phyloP scores from a whole-genome alignment of 352 stramenopile genomes.

The Chrysophaeum taylorii region DNA sequence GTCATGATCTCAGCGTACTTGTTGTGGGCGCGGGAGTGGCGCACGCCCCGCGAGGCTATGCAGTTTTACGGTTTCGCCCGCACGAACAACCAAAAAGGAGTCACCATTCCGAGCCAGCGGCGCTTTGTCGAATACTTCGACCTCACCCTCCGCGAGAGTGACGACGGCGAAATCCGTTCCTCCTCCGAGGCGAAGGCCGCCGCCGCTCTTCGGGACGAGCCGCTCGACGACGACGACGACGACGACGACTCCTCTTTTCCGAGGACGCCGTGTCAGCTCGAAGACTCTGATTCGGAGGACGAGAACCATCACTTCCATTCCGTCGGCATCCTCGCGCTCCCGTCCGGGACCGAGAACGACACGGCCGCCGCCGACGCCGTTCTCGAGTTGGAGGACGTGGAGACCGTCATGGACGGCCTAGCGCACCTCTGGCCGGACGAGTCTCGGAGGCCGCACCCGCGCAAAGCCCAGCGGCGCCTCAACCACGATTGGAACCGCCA shows the following conservation, averaged over 20 bases:
- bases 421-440: background rate
- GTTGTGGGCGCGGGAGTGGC: slow-evolving; percentile 53
- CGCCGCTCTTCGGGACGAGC: slow-evolving; percentile 7
- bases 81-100: slow-evolving; percentile 59
- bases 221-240: slow-evolving; percentile 21
- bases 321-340: too few species aligned
- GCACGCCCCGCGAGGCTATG: slow-evolving; percentile 48
- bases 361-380: background rate
- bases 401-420: background rate
- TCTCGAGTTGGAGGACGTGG: background rate
- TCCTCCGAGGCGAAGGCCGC: background rate
- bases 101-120: slow-evolving; percentile 64
- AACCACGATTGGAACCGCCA: background rate
- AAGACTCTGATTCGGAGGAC: too few species aligned
- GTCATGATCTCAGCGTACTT: slow-evolving; percentile 50
- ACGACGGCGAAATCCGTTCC: background rate
- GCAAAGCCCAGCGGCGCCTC: background rate
- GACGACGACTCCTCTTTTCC: background rate
- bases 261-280: too few species aligned
- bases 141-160: background rate
- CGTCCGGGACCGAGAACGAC: background rate
- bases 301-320: too few species aligned
- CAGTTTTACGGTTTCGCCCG: slow-evolving; percentile 54
- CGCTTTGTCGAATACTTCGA: slow-evolving; percentile 62
- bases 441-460: background rate